Percentiles rank a stretch among this genome's conserved stretches.
Conservation (phyloP, 768 basidiomycete genomes). For the Amanita brunnescens region DNA sequence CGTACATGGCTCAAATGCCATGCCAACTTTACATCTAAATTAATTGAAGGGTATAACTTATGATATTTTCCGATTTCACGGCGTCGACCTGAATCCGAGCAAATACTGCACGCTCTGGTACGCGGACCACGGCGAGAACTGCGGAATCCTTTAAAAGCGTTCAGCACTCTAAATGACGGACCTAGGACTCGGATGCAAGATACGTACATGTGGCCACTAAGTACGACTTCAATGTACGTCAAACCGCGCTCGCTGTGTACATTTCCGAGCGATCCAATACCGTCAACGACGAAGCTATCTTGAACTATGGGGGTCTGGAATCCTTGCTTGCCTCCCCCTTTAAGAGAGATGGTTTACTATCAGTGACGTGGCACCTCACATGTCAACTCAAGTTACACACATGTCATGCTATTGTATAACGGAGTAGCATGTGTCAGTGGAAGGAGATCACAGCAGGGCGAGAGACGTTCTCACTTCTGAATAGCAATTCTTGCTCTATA, state of each 20-base stretch:
- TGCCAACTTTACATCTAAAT: too few species aligned
- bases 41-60: too few species aligned
- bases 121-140: conserved; percentile 61
- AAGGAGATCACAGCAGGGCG: neutral
- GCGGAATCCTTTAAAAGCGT: conserved; percentile 41
- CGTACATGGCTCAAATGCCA: too few species aligned
- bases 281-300: conserved; percentile 65
- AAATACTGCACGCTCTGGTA: conserved; percentile 64
- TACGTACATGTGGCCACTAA: conserved; percentile 66
- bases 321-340: conserved; percentile 58
- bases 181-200: neutral
- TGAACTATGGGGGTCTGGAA: conserved; percentile 61
- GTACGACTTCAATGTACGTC: conserved; percentile 56
- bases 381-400: conserved; percentile 13
- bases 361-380: neutral
- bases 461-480: conserved; percentile 41
- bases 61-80: conserved; percentile 18
- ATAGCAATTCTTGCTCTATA: conserved; percentile 49
- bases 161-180: neutral
- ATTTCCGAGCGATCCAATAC: conserved; percentile 60
- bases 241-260: conserved; percentile 60
- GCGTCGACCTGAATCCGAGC: conserved; percentile 50
- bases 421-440: neutral
- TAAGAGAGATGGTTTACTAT: neutral
- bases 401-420: conserved; percentile 31